These are phyloP conservation scores for Fonsecaea monophora DNA, from an alignment of 2,329 filamentous ascomycete species.

Conservation along the genomic window DNA sequence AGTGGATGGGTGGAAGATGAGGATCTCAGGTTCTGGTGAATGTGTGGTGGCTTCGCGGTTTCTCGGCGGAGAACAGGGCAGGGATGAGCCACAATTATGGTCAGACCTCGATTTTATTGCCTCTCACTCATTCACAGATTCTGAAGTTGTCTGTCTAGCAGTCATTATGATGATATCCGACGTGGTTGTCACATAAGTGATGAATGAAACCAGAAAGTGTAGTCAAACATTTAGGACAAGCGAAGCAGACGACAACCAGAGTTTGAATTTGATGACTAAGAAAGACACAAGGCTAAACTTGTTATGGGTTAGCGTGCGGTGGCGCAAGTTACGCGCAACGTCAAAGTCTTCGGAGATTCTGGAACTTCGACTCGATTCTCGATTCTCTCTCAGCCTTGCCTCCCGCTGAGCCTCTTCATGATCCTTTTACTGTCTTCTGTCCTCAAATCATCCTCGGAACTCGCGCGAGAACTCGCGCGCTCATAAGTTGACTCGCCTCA, in stretches of 20 bases:
- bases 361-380: not conserved
- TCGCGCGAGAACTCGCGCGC: not conserved
- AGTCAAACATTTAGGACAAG: not conserved
- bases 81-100: not conserved
- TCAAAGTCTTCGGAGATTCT: not conserved
- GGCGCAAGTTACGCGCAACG: not conserved
- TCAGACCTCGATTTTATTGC: not conserved
- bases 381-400: not conserved
- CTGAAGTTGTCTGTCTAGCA: not conserved
- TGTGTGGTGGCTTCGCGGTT: not conserved
- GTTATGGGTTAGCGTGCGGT: not conserved
- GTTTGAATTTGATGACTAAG: not conserved
- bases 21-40: not conserved
- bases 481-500: not conserved
- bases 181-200: not conserved
- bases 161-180: not conserved
- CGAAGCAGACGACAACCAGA: not conserved
- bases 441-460: not conserved
- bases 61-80: not conserved
- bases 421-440: not conserved
- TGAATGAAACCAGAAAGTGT: not conserved
- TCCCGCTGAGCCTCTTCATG: not conserved
- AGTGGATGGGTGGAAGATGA: not conserved
- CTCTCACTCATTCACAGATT: not conserved
- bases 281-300: not conserved